A percentile compares a stretch with the other conserved stretches of the same genome.
Evolutionary conservation across 768 basidiomycete genomes (phyloP).

Genomic region (Tulasnella sp.): DNA sequence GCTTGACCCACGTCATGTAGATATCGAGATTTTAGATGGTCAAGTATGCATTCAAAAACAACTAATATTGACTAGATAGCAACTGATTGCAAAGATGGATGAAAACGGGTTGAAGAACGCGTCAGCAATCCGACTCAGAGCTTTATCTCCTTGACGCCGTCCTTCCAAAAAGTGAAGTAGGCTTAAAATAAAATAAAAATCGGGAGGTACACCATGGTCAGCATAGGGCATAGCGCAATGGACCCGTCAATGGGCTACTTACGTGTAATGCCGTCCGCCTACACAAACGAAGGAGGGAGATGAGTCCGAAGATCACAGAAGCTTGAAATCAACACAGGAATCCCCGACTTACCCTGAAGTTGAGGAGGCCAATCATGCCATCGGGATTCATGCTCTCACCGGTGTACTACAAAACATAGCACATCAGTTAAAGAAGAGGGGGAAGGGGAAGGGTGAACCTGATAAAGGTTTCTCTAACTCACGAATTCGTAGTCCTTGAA

Average conservation of each 20-base stretch:
- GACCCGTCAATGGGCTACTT: conserved; percentile 26
- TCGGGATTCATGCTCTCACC: conserved; percentile 66
- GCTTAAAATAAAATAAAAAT: conserved; percentile 34
- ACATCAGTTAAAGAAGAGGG: neutral
- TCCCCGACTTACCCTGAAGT: conserved; percentile 85
- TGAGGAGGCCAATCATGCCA: conserved; percentile 88
- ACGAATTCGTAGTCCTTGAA: conserved; percentile 96
- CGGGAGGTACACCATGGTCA: too few relatives aligned
- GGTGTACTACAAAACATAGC: conserved; percentile 15
- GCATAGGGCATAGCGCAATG: neutral
- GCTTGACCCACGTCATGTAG: too few relatives aligned
- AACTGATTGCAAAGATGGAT: neutral
- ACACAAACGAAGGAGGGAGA: conserved; percentile 14
- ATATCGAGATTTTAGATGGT: too few relatives aligned
- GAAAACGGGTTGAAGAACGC: neutral
- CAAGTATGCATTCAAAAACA: neutral
- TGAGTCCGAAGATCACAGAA: conserved; percentile 7
- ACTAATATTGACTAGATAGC: neutral
- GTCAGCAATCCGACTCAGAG: conserved; percentile 30
- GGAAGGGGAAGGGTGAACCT: neutral
- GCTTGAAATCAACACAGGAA: too few relatives aligned
- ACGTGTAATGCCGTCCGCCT: conserved; percentile 80
- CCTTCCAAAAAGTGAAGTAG: conserved; percentile 92
- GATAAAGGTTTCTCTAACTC: conserved; percentile 26
- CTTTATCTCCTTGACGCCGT: conserved; percentile 78